phyloP scores from a whole-genome alignment of 345 rosid genomes.

The Sonneratia alba region DNA sequence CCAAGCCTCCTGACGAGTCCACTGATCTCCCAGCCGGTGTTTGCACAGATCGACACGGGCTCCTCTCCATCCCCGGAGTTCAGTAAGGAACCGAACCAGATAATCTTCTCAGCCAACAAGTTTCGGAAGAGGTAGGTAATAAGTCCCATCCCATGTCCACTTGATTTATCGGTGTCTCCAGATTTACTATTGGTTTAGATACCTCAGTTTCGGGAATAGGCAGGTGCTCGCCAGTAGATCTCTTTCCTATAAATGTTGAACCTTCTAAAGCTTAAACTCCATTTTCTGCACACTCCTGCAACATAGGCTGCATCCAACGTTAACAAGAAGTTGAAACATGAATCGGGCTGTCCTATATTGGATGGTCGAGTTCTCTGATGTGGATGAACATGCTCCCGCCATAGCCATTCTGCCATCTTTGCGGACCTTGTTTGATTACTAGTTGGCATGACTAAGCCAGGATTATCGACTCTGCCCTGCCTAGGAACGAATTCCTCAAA shows the following conservation, averaged over 20 bases:
- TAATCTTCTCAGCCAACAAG: slow-evolving; percentile 5
- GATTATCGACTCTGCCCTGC: not conserved
- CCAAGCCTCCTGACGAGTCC: not conserved
- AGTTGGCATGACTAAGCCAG: too few species aligned
- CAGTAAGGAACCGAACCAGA: not conserved
- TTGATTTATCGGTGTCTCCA: not conserved
- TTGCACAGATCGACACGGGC: not conserved
- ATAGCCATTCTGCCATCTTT: not conserved
- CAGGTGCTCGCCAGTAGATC: too few species aligned
- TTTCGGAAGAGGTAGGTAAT: slow-evolving; percentile 8
- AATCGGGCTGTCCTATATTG: not conserved
- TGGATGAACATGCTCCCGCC: not conserved
- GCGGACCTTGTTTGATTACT: not conserved
- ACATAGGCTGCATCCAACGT: not conserved
- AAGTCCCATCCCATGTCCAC: too few species aligned
- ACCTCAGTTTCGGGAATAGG: too few species aligned
- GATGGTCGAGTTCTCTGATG: not conserved
- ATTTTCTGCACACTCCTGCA: not conserved
- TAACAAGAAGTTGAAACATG: not conserved
- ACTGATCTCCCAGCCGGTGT: slow-evolving; percentile 1
- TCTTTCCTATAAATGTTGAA: not conserved
- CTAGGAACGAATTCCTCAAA: not conserved
- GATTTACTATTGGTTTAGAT: too few species aligned
- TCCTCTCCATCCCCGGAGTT: slow-evolving; percentile 16
- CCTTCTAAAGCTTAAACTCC: not conserved